Base-by-base conservation (phyloP, 2,329 filamentous ascomycete genomes). In the Colletotrichum sp. region DNA sequence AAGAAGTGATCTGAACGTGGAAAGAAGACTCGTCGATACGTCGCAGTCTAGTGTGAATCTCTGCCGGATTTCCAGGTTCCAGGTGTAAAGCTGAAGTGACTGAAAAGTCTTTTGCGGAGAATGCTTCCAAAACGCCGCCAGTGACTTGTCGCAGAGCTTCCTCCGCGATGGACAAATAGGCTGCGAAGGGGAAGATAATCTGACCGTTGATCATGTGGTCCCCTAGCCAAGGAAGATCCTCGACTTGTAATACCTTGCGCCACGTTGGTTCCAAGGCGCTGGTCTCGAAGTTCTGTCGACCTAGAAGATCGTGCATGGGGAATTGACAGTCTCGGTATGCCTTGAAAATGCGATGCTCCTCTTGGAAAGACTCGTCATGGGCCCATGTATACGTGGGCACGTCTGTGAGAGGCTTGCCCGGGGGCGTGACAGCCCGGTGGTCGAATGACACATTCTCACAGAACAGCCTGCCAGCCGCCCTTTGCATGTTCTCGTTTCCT, bases 1-100 rank as follows among this genome's bases (percentile, higher is more conserved):
- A 80, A 5, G 82, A 83, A 5, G 79, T 70, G 18, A 84, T 79
- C 15, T 73, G 80, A 18, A 83, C 84, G n/a, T 82, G 80, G 76
- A 79, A 84, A 79, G 80, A 84, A 1, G 77, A 48, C 16, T 82
- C 83, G 0, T 83, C 79, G 2, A 77, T 70, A 8, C 75, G 80
- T 18, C 80, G 79, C 2, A 85, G 64, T 1, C 79, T 81, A 1
- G 83, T 83, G 28, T 83, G 73, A 2, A 85, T 72, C 66, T 86
- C 84, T 1, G 72, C 78, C 2, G 80, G 77, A 7, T 72, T 73
- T 1, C 75, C 79, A 8, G 83, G 79, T 18, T 71, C 75, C 9
- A 86, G 18, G 0, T 84, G 78, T 12, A 86, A 70, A 6, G 83
- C 83, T 2, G 80, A 77, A 21, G 77, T 76, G 32, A 82, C 78